Evolutionary conservation across 257 asterid genomes (phyloP).

Genomic region (Scutellaria baicalensis): DNA sequence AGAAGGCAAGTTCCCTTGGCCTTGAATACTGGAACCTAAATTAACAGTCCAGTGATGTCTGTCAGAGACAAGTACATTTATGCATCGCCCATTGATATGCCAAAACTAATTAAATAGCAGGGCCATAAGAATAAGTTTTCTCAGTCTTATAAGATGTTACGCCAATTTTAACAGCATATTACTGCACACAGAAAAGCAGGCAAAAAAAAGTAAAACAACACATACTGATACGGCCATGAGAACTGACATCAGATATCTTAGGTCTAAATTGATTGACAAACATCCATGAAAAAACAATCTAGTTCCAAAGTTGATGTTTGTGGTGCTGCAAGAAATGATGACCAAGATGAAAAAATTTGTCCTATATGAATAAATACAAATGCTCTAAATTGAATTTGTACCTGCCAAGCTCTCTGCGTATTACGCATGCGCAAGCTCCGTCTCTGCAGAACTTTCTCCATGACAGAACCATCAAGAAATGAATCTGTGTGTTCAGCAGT

Average conservation of each 20-base stretch:
- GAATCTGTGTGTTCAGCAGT: conserved; percentile 52
- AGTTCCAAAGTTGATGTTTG: background rate
- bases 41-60: conserved; percentile 1
- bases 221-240: background rate
- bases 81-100: background rate
- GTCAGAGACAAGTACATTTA: background rate
- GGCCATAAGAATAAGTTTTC: background rate
- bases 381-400: conserved; percentile 14
- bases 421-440: conserved; percentile 95
- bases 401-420: conserved; percentile 98
- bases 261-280: background rate
- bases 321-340: background rate
- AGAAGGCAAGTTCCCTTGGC: conserved; percentile 2
- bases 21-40: conserved; percentile 2
- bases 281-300: background rate
- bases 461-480: conserved; percentile 75
- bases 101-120: background rate
- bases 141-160: background rate
- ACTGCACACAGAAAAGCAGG: background rate
- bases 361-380: background rate
- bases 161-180: background rate
- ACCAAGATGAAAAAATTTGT: background rate
- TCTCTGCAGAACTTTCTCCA: conserved; percentile 97
- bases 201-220: background rate
- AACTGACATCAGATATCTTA: background rate